Evolutionary conservation across 2,329 filamentous ascomycete species (phyloP).

Genomic region (Rutstroemia sp.): DNA sequence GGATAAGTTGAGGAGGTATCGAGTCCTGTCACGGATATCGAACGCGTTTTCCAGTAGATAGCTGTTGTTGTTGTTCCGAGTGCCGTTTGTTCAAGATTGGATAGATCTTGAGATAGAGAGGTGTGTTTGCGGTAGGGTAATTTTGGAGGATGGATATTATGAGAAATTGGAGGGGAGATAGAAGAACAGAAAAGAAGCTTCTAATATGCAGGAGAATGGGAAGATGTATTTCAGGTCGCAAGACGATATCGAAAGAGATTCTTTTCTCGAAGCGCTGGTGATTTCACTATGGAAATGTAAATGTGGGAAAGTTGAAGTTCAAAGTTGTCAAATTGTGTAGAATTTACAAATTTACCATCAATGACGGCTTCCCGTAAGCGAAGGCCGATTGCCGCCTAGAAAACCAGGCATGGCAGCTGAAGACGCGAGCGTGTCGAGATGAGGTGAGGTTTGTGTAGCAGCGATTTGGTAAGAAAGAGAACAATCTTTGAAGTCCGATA

Average conservation of each 20-base stretch:
- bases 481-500: no score
- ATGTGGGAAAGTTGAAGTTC: no score
- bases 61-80: constrained; percentile 11
- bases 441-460: no score
- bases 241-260: constrained; percentile 1
- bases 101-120: background rate
- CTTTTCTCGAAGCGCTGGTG: constrained; percentile 1
- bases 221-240: background rate
- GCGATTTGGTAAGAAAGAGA: no score
- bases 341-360: no score
- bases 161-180: constrained; percentile 10
- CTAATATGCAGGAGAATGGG: background rate
- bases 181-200: constrained; percentile 13
- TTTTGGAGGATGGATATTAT: background rate
- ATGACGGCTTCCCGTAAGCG: no score
- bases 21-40: constrained; percentile 27
- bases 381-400: no score
- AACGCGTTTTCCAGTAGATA: constrained; percentile 16
- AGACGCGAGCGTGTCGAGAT: no score
- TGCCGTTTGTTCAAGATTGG: background rate
- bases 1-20: constrained; percentile 7
- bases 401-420: no score
- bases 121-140: background rate
- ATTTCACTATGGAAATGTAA: background rate
- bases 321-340: no score